Base-by-base conservation (phyloP, 352 stramenopile species). In the Pythium volutum region DNA sequence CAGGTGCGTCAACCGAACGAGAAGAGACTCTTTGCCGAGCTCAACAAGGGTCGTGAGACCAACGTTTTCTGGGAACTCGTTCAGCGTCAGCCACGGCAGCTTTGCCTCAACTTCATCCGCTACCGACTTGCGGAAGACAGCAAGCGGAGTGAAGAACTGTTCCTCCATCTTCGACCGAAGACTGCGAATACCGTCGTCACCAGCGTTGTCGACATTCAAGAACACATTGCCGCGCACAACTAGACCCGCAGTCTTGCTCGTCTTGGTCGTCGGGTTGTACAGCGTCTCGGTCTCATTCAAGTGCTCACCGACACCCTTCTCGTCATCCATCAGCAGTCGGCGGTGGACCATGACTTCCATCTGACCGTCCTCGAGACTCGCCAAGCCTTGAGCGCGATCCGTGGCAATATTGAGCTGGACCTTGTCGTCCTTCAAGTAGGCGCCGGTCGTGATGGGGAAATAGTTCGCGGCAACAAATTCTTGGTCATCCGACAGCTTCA, bases 291-390 rank as follows among this genome's bases (percentile, higher is more conserved):
- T 97, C 64, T 97, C 91, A 61, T 97, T 97, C 26, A 98, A 66
- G 38, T 82, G 47, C 66, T 99, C 96, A 16, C 67, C 75, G 1
- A 99, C 97, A 25, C 97, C 97, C 57, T 96, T 89, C 43, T 72
- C 58, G 71, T 99, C 97, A 54, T 99, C 97, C 29, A 69, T 75
- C 7, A 98, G 70, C 10, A 98, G 69, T 20, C 97, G 87, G 31
- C 97, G 90, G 56, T 99, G 96, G 33, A 99, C 89, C 97, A 99
- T 98, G n/a, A 99, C 66, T 74, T 99, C 97, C n/a, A 99, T 38
- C 31, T 95, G 77, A 11, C 85, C 85, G 69, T 98, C 84, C 41
- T 74, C 64, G 12, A 99, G 70, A 60, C 93, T 98, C 26, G 87
- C 81, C 38, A 76, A 87, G 39, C 95, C 97, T 69, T 99, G 94